These are phyloP conservation scores for Butyriboletus loyo DNA, from an alignment of 768 basidiomycete species.

Conservation along the genomic window DNA sequence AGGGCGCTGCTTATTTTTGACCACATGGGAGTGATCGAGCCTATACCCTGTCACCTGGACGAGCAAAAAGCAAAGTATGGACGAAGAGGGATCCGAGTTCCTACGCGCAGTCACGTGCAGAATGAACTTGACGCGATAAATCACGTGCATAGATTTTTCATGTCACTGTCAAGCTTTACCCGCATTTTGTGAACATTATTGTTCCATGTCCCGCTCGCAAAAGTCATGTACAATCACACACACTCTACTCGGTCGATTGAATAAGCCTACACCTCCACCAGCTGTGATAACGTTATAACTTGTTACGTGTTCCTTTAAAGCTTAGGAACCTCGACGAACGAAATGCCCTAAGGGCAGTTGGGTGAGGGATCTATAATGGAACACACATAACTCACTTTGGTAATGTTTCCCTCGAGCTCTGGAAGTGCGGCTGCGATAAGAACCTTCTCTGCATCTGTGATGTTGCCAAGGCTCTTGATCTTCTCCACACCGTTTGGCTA, in stretches of 20 bases:
- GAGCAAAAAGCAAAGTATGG: background rate
- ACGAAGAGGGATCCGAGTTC: background rate
- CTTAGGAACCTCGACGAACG: constrained; percentile 27
- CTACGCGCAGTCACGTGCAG: constrained; percentile 25
- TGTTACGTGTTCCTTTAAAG: constrained; percentile 16
- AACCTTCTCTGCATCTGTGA: constrained; percentile 68
- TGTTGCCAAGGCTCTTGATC: constrained; percentile 75
- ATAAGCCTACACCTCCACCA: constrained; percentile 10
- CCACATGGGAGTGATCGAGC: constrained; percentile 45
- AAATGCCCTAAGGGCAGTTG: constrained; percentile 19
- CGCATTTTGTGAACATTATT: background rate
- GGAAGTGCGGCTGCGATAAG: constrained; percentile 80
- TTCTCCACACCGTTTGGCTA: constrained; percentile 79
- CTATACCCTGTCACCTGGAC: background rate
- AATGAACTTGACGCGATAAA: constrained; percentile 26
- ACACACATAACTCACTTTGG: constrained; percentile 48
- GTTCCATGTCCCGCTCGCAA: background rate
- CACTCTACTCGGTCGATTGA: constrained; percentile 1
- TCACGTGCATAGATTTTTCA: constrained; percentile 20
- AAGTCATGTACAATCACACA: background rate
- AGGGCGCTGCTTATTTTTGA: constrained; percentile 58
- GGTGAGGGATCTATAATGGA: background rate
- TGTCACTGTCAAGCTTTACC: no score
- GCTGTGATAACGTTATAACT: background rate
- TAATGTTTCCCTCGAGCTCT: constrained; percentile 73